Conservation (phyloP, 441 rosid species). For the Adansonia rubrostipa region DNA sequence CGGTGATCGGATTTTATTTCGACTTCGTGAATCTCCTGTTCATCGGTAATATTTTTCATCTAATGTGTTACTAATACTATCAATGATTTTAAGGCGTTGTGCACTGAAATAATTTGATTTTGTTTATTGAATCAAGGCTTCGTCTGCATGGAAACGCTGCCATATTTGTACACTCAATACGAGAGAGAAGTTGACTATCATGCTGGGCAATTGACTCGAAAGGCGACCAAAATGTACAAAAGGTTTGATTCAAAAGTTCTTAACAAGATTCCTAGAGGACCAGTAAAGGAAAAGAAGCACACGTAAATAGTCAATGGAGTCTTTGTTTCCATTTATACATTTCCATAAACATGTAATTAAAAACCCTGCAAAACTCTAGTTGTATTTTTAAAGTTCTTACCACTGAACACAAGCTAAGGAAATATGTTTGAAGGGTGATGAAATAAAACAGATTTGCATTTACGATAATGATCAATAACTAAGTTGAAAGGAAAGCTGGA, state of each 20-base stretch:
- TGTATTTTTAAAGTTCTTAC: slow-evolving; percentile 9
- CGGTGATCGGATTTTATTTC: slow-evolving; percentile 69
- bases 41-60: slow-evolving; percentile 51
- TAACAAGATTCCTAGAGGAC: slow-evolving; percentile 83
- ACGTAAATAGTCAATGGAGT: slow-evolving; percentile 18
- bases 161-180: slow-evolving; percentile 60
- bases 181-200: slow-evolving; percentile 67
- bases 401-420: not conserved
- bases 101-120: not conserved
- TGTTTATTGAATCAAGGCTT: slow-evolving; percentile 44
- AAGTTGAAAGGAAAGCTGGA: not conserved
- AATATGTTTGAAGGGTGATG: not conserved
- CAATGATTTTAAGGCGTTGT: not conserved
- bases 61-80: not conserved
- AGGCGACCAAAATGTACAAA: slow-evolving; percentile 46
- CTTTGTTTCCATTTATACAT: not conserved
- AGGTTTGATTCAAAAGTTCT: slow-evolving; percentile 64
- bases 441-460: slow-evolving; percentile 8
- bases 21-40: slow-evolving; percentile 76
- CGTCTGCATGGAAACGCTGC: slow-evolving; percentile 61
- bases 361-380: not conserved
- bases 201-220: slow-evolving; percentile 38
- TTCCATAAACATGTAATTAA: not conserved
- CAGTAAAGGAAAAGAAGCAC: slow-evolving; percentile 56
- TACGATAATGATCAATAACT: not conserved